Percentiles rank a stretch among this genome's conserved stretches.
Conservation (phyloP, 441 rosid species). For the Syzygium syzygioides region DNA sequence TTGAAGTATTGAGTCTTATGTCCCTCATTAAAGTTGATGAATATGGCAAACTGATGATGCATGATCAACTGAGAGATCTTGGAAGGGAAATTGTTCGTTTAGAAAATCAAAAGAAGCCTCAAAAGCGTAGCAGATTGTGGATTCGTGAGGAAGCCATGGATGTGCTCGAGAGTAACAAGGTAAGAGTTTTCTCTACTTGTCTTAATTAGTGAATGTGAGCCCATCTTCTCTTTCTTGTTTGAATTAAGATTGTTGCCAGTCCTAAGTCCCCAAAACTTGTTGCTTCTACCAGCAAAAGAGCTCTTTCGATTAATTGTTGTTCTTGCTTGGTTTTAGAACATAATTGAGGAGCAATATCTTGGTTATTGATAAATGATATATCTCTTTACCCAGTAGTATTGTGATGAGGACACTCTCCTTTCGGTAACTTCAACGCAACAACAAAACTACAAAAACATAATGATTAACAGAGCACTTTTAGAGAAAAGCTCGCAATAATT, state of each 20-base stretch:
- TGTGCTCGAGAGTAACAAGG: neutral
- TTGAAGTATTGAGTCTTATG: neutral
- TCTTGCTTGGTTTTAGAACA: neutral
- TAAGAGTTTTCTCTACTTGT: neutral
- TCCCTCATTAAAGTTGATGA: neutral
- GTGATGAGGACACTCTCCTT: too few relatives aligned
- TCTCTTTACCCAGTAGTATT: too few relatives aligned
- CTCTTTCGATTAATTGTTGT: neutral
- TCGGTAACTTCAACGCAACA: too few relatives aligned
- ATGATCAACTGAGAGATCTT: neutral
- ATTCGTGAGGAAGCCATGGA: fast-evolving
- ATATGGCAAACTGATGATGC: fast-evolving
- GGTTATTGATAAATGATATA: neutral
- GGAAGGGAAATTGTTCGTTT: neutral
- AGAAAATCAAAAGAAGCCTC: fast-evolving
- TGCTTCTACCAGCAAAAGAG: fast-evolving
- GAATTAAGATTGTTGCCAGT: too few relatives aligned
- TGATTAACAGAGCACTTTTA: neutral
- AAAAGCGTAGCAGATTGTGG: fast-evolving
- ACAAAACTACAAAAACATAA: too few relatives aligned
- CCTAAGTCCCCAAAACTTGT: too few relatives aligned
- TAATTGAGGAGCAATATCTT: neutral
- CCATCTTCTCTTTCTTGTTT: neutral
- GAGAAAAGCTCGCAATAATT: neutral
- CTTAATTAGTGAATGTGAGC: too few relatives aligned